Conservation (phyloP, 805 yeast species). For the Ogataea naganishii region DNA sequence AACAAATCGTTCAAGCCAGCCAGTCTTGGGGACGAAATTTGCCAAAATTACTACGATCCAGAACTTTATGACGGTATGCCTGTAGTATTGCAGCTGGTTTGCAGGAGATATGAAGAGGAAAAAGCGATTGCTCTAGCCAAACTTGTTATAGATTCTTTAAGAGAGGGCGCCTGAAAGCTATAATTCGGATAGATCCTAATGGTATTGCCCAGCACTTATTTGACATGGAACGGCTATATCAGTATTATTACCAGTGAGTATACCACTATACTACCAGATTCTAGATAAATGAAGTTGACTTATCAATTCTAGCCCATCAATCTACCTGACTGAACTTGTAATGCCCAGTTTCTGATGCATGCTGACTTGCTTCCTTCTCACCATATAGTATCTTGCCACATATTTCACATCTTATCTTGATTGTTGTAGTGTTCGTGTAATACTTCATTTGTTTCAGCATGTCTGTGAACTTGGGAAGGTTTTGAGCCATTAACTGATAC, state of each 20-base stretch:
- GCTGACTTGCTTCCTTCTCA: conserved; percentile 55
- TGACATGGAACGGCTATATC: no score
- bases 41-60: conserved; percentile 34
- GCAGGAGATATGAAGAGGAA: conserved; percentile 50
- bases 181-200: no score
- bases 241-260: no score
- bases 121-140: conserved; percentile 21
- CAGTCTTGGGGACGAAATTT: neutral
- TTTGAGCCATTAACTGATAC: conserved; percentile 26
- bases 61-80: conserved; percentile 50
- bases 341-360: conserved; percentile 58
- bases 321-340: conserved; percentile 48
- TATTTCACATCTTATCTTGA: conserved; percentile 45
- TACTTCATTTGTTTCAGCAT: conserved; percentile 43
- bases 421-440: conserved; percentile 56
- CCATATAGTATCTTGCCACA: conserved; percentile 49
- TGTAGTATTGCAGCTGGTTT: conserved; percentile 56
- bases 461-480: conserved; percentile 30
- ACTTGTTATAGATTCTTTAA: no score
- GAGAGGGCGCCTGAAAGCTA: no score
- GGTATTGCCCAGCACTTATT: no score
- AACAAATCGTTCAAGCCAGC: conserved; percentile 8
- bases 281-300: no score
- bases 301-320: no score
- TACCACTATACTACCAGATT: no score